Evolutionary conservation across 768 basidiomycete species (phyloP).

Genomic region (Amanita inopinata): DNA sequence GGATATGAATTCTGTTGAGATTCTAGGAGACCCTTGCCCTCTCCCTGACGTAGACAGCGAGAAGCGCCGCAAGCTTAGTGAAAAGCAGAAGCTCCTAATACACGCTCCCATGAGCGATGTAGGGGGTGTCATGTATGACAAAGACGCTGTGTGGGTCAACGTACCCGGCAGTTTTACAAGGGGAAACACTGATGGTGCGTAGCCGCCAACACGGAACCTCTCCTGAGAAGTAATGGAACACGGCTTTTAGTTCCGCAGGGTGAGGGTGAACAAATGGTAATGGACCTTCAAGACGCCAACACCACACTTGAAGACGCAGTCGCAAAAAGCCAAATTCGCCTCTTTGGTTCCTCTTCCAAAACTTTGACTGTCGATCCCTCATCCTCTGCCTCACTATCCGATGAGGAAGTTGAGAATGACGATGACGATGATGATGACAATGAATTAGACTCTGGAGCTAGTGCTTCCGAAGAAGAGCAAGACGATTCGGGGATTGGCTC

Average conservation of each 20-base stretch:
- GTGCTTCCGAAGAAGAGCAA: conserved; percentile 16
- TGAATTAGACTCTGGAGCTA: conserved; percentile 11
- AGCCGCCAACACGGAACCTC: no score
- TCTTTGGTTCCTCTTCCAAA: conserved; percentile 76
- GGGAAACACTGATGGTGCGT: conserved; percentile 55
- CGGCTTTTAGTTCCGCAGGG: conserved; percentile 56
- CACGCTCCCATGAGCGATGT: conserved; percentile 99
- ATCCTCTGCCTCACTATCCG: conserved; percentile 16
- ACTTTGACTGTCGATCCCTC: conserved; percentile 43
- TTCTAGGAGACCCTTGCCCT: conserved; percentile 91
- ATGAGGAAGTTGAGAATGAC: conserved; percentile 25
- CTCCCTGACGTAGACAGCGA: conserved; percentile 87
- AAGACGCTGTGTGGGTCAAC: conserved; percentile 97
- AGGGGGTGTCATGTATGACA: conserved; percentile 94
- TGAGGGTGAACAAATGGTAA: conserved; percentile 96
- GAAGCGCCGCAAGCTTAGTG: conserved; percentile 84
- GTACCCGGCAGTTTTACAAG: conserved; percentile 91
- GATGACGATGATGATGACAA: conserved; percentile 22
- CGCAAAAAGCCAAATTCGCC: conserved; percentile 67
- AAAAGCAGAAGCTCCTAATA: conserved; percentile 85
- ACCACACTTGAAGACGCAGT: conserved; percentile 80
- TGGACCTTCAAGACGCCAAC: conserved; percentile 84
- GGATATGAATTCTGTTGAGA: conserved; percentile 58
- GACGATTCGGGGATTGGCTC: conserved; percentile 12
- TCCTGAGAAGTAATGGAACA: no score